phyloP scores from a whole-genome alignment of 2,329 filamentous ascomycete genomes.

The Aplosporella prunicola region DNA sequence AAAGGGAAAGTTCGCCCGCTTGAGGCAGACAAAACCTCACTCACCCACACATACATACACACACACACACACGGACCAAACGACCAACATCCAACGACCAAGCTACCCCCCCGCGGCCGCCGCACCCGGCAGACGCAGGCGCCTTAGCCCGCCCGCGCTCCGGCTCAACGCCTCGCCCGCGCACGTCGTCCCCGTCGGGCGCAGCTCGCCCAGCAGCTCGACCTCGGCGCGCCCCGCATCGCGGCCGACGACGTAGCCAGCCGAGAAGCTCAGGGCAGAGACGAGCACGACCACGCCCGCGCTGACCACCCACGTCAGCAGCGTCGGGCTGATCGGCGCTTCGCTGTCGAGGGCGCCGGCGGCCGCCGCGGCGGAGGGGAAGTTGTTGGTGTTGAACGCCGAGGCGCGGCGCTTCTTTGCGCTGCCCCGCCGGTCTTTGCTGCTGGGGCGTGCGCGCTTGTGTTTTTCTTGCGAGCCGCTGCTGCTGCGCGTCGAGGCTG shows the following conservation, averaged over 20 bases:
- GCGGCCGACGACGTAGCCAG: slow-evolving; percentile 52
- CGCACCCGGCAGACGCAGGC: no score
- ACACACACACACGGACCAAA: no score
- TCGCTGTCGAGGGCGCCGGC: slow-evolving; percentile 12
- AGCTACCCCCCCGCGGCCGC: no score
- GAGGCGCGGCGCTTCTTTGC: slow-evolving; percentile 7
- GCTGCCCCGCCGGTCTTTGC: slow-evolving; percentile 8
- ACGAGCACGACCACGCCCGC: slow-evolving; percentile 56
- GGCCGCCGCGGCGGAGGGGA: slow-evolving; percentile 21
- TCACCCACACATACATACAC: no score
- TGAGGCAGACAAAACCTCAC: no score
- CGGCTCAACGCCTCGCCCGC: no score
- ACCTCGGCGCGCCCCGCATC: slow-evolving; percentile 48
- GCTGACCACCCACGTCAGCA: slow-evolving; percentile 57
- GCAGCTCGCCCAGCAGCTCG: slow-evolving; percentile 28
- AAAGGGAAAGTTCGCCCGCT: no score
- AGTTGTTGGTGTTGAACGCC: slow-evolving; percentile 15
- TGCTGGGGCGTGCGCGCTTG: slow-evolving; percentile 13
- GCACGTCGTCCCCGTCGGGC: slow-evolving; percentile 12
- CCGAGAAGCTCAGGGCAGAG: slow-evolving; percentile 55
- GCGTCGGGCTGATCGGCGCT: slow-evolving; percentile 45
- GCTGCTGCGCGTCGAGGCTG: slow-evolving; percentile 12
- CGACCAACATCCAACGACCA: no score
- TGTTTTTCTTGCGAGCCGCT: slow-evolving; percentile 10
- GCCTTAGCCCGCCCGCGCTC: slow-evolving; percentile 20